Base-by-base conservation (phyloP, 352 stramenopile species). In the Phytophthora pisi region DNA sequence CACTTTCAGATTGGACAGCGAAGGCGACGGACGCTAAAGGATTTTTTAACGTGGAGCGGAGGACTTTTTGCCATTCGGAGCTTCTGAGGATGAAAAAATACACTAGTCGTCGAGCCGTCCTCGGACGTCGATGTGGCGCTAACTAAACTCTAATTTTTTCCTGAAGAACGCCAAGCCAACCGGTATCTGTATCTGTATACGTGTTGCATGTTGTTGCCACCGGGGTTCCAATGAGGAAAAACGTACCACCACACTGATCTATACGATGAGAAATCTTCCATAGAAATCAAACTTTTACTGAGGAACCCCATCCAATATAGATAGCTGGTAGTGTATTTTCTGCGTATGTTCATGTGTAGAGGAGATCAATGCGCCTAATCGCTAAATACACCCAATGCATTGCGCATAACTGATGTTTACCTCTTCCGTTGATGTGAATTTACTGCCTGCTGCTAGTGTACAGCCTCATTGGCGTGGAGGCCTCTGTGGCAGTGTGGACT, bases 131-230 rank as follows among this genome's bases (percentile, higher is more conserved):
- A 65, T 83, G 81, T 79, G 69, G 68, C 76, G 74, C 73, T 79
- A 86, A 80, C 64, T 76, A 67, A 78, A 90, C 83, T 91, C 83
- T 91, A 91, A 91, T 91, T 91, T 91, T 91, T 91, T 91, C 81
- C 83, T 89, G 83, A 91, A 82, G 82, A 89, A 81, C 57, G 34
- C 65, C 0, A 66, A 54, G 40, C 51, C 24, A 40, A 13, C 34
- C 10, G 34, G 34, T 40, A 38, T 4, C 34, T 40, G 16, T 30
- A 2, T 38, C 2, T 38, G 9, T 63, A 24, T 74, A 11, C 40
- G 51, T 70, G 13, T 50, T 64, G 24, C 23, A 30, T 57, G 15
- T 66, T 70, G 30, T 60, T 69, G 61, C 43, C 38, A 34, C 45
- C 11, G 65, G 60, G 64, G 64, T 66, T 89, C 76, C 74, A 16